Evolutionary conservation across 441 rosid species (phyloP), one percentile per base, ranked within the genome.

Genomic region (Cnidoscolus chayamansa): DNA sequence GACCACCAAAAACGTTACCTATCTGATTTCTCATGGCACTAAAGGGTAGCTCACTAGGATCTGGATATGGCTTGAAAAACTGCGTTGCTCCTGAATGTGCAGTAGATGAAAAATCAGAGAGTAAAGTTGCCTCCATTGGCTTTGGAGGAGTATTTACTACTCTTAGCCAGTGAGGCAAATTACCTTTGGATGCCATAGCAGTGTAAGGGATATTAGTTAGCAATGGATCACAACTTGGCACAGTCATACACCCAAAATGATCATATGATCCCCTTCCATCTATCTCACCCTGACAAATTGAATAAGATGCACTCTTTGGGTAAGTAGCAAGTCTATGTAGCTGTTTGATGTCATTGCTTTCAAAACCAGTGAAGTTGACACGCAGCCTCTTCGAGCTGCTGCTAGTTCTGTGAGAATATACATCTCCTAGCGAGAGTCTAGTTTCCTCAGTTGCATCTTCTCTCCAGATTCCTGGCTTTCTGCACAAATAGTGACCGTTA

Each of bases 81-180:
- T 7, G 70, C n/a, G 35, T 16, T 35, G 63, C 31, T 43, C 79
- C 78, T 0, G 73, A 20, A 65, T 70, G 78, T 73, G 71, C 57
- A 15, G 17, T 2, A 35, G 79, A 65, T 66, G 81, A 35, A 73
- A 73, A 59, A 40, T 63, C 55, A 1, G 72, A 60, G 13, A 76
- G 60, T 20, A 62, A 59, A 63, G 66, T 60, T 67, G 74, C 78
- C 54, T 75, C 77, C 2, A 11, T 54, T 65, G 71, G 71, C 63
- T 73, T 75, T 31, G 74, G 82, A 61, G 72, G 83, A 8, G 75
- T 72, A 48, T 65, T 70, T 12, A 78, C 82, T 15, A 62, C 82
- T 76, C 80, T 74, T 48, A 81, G 74, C 86, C 88, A 83, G 78
- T 78, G 83, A 45, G 86, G 86, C 61, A 85, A 72, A 67, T 69